Percentiles rank a stretch among this genome's conserved stretches.
Evolutionary conservation across 2,329 filamentous ascomycete species (phyloP).

Genomic region (Biscogniauxia marginata): DNA sequence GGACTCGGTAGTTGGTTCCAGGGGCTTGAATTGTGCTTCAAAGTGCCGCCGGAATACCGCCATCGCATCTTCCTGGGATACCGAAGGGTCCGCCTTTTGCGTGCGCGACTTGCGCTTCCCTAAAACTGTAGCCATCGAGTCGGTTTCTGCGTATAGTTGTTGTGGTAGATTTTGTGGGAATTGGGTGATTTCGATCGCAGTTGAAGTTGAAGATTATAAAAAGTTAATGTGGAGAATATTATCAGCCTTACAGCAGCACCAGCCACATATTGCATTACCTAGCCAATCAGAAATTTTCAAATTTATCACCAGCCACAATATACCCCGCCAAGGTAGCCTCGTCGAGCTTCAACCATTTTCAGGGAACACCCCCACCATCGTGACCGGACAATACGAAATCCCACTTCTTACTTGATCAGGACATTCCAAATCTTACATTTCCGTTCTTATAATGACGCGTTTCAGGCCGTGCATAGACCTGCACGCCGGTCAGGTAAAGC

Average conservation of each 20-base stretch:
- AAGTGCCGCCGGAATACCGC: constrained; percentile 82
- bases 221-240: constrained; percentile 16
- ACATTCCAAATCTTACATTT: neutral
- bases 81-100: constrained; percentile 25
- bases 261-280: neutral
- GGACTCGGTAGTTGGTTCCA: constrained; percentile 36
- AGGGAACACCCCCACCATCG: constrained; percentile 13
- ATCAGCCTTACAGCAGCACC: constrained; percentile 8
- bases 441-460: constrained; percentile 68
- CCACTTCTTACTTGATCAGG: too few relatives aligned
- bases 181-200: neutral
- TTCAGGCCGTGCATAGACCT: constrained; percentile 97
- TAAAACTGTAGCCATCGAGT: constrained; percentile 42
- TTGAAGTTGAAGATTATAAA: constrained; percentile 4
- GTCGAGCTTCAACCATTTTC: neutral
- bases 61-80: constrained; percentile 56
- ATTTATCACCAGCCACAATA: constrained; percentile 6
- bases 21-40: constrained; percentile 80
- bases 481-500: constrained; percentile 95
- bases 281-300: constrained; percentile 16
- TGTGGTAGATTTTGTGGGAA: neutral
- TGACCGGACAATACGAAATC: neutral
- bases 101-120: constrained; percentile 49
- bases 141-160: neutral
- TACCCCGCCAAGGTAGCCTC: constrained; percentile 26